Evolutionary conservation across 2,329 filamentous ascomycete species (phyloP), one percentile per base, ranked within the genome.

Genomic region (Colletotrichum spaethianum): DNA sequence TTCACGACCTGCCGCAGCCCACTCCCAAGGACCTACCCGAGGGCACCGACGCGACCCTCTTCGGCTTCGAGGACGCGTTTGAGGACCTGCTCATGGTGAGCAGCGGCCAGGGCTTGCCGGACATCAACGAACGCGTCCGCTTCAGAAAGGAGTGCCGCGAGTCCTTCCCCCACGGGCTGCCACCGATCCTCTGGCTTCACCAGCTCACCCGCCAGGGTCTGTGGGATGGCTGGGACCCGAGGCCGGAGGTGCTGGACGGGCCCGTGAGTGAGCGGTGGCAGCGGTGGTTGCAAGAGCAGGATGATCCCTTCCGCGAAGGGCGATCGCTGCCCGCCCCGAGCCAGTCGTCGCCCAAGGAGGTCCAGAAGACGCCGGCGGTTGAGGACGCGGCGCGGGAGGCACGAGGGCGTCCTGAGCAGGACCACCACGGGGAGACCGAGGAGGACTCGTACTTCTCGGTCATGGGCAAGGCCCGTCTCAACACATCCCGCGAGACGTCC

Each of bases 1-100:
- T 90, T 23, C 81, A 81, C 56, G 77, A 83, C 68, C 81, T 89
- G 9, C 83, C 80, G 9, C 86, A 85, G 72, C 88, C 88, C 2
- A 76, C 81, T 0, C 87, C 88, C 0, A 81, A 78, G 9, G 86
- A 86, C 73, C 79, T 83, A 1, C 82, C 84, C 11, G 71, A 78
- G 4, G 79, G 80, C 55, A 72, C 80, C 40, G 82, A 85, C 67
- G 57, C 79, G 16, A 77, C 76, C 48, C 75, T 81, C 42, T 88
- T 89, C 75, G 87, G 86, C 11, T 90, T 89, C 74, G 82, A 86
- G 40, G 88, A 90, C 74, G 88, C 88, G 57, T 90, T 90, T 73
- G 88, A 90, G 75, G 88, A 90, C 73, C 83, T 91, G 20, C 80
- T 90, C 16, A 80, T 81, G n/a, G 83, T 84, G 23, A 83, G 82